Base-by-base conservation (phyloP, 2,329 filamentous ascomycete species). In the Beauveria medogensis region DNA sequence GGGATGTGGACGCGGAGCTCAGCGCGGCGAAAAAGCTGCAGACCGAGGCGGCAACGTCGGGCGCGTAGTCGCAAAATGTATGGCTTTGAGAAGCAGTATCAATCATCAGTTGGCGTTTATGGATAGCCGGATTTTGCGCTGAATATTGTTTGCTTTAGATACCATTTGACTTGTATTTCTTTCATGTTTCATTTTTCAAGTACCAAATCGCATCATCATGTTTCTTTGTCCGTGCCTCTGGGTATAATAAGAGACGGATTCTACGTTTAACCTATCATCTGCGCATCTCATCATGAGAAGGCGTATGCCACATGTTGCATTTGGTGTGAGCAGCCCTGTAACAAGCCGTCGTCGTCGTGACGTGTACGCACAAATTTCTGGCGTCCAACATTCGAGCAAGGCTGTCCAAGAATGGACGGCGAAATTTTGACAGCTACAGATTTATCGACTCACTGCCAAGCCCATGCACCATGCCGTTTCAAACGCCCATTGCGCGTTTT, bases 1-100 rank as follows among this genome's bases (percentile, higher is more conserved):
- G 69, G 70, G 66, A 75, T 53, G 66, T 74, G 46, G 73, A 74
- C 43, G 65, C 64, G 1, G 74, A 78, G 59, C 67, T 78, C 9
- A 69, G 70, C 0, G 62, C 70, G 60, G 69, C 67, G 9, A 67
- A 69, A 7, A 69, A 65, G 63, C 44, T 61, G 57, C 53, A 62
- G 24, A 56, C 48, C 24, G 40, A 64, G 53, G 43, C 57, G 52
- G 18, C 59, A 57, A 5, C 10, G 16, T 10, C 55, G 24, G 46
- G 26, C 22, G 56, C 52, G 8, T 69, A 71, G 53, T 58, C 54
- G 7, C 52, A 51, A n/a, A 69, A 65, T 60, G 67, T 65, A 20
- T 72, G 68, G 70, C 70, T 62, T 67, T 56, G 52, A 52, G 24
- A 14, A 18, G 26, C 5, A 6, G 12, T 37, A n/a, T 40, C 2